phyloP scores from a whole-genome alignment of 805 yeast species.

The Pichia membranifaciens region DNA sequence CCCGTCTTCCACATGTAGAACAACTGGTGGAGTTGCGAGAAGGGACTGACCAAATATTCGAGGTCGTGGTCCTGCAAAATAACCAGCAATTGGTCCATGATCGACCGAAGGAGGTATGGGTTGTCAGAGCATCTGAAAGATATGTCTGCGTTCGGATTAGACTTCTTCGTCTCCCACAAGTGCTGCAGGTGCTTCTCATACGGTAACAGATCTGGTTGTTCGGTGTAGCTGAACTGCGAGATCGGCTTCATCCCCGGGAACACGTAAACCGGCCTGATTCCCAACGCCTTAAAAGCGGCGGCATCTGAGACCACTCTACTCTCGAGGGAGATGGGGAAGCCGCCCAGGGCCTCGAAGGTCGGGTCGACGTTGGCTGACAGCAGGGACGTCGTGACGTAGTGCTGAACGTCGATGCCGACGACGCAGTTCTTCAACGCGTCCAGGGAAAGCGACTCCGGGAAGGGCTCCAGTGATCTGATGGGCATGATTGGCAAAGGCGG shows the following conservation, averaged over 20 bases:
- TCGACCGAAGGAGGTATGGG: constrained; percentile 44
- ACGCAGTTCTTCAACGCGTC: constrained; percentile 60
- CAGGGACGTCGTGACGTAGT: constrained; percentile 56
- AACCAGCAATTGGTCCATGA: constrained; percentile 49
- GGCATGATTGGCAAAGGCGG: background rate
- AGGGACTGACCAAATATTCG: constrained; percentile 77
- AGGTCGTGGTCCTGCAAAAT: constrained; percentile 51
- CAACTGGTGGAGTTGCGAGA: constrained; percentile 72
- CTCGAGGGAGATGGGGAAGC: constrained; percentile 61
- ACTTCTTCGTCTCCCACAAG: constrained; percentile 39
- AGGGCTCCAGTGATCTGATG: constrained; percentile 4
- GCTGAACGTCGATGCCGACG: constrained; percentile 79
- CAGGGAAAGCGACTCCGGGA: constrained; percentile 49
- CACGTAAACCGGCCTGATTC: constrained; percentile 75
- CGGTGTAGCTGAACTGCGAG: constrained; percentile 25
- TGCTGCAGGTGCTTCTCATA: constrained; percentile 40
- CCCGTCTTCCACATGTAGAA: constrained; percentile 56
- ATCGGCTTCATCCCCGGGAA: constrained; percentile 59
- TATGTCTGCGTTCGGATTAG: constrained; percentile 32
- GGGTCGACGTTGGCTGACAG: constrained; percentile 62
- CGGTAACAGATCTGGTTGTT: constrained; percentile 26
- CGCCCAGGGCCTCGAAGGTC: constrained; percentile 71
- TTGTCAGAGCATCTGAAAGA: constrained; percentile 49
- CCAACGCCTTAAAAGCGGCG: constrained; percentile 48
- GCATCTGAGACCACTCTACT: constrained; percentile 57